These are phyloP conservation scores for Starmera caribaea DNA, from an alignment of 805 yeast genomes.

Conservation along the genomic window DNA sequence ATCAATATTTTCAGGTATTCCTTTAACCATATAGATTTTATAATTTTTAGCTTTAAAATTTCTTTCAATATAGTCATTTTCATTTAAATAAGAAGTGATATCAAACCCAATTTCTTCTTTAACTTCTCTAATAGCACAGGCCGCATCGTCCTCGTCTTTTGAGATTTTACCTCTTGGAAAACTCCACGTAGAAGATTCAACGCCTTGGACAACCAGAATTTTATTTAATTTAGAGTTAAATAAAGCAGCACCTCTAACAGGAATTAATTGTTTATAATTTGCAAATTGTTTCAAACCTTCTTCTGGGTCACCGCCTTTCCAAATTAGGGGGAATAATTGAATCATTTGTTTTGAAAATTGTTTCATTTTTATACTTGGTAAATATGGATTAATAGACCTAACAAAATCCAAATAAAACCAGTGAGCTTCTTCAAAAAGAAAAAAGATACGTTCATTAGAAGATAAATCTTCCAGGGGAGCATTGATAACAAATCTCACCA, in stretches of 20 bases:
- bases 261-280: constrained; percentile 79
- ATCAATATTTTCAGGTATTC: constrained; percentile 65
- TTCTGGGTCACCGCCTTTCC: constrained; percentile 78
- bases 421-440: constrained; percentile 96
- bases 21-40: constrained; percentile 67
- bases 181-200: constrained; percentile 80
- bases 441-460: constrained; percentile 69
- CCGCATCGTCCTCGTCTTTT: constrained; percentile 80
- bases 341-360: constrained; percentile 60
- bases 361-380: constrained; percentile 74
- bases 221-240: constrained; percentile 63
- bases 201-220: constrained; percentile 74
- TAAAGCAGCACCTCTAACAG: constrained; percentile 93
- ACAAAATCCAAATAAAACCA: constrained; percentile 93
- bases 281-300: constrained; percentile 74
- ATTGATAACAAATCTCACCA: constrained; percentile 84
- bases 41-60: constrained; percentile 77
- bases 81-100: constrained; percentile 54
- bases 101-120: constrained; percentile 93
- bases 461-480: constrained; percentile 88
- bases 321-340: constrained; percentile 61
- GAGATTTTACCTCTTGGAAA: constrained; percentile 97
- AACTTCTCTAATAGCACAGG: constrained; percentile 88
- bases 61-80: constrained; percentile 70
- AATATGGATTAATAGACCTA: constrained; percentile 56